Evolutionary conservation across 2,329 filamentous ascomycete species (phyloP), one percentile per base, ranked within the genome.

Genomic region (Onygenales sp.): DNA sequence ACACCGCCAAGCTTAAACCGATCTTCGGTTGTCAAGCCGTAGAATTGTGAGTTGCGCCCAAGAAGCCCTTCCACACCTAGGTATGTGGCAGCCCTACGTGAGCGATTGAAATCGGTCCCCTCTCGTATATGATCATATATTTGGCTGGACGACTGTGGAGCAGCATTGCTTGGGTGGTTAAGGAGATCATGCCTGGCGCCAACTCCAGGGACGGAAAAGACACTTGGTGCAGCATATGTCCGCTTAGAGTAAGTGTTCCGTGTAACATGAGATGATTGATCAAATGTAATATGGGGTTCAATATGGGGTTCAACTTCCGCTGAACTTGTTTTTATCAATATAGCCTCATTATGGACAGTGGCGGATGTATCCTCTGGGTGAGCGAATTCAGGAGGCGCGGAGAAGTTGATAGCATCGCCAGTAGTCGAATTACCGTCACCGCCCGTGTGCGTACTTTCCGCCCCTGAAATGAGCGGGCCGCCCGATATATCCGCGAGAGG

Each of bases 21-120:
- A 43, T 76, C 72, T 10, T 69, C 66, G 31, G 69, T 62, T 9
- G 68, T 73, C 32, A 77, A 64, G 36, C 74, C 71, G 58, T 78
- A 67, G 57, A 80, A 78, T 42, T 74, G 72, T 6, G 74, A 76
- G 59, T 78, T 79, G 38, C 75, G 69, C 2, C 72, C 71, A 11
- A 76, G 60, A 56, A 59, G 47, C 8, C 60, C 66, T 51, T 61
- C 66, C 2, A 32, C 69, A 63, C 51, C 66, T 1, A 41, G 38
- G 14, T 41, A 41, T 14, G 38, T 5, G 3, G 21, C 21, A 27
- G 21, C 21, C 21, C 21, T 27, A 27, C 38, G 14, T 41, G 10
- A 41, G 11, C 14, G 14, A 14, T 14, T 14, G 38, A 41, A 11
- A 14, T 41, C 38, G 38, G 11, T 41, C 14, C 38, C 10, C 2